Base-by-base conservation (phyloP, 106 monocot species). In the Alisma plantagoaquatica region DNA sequence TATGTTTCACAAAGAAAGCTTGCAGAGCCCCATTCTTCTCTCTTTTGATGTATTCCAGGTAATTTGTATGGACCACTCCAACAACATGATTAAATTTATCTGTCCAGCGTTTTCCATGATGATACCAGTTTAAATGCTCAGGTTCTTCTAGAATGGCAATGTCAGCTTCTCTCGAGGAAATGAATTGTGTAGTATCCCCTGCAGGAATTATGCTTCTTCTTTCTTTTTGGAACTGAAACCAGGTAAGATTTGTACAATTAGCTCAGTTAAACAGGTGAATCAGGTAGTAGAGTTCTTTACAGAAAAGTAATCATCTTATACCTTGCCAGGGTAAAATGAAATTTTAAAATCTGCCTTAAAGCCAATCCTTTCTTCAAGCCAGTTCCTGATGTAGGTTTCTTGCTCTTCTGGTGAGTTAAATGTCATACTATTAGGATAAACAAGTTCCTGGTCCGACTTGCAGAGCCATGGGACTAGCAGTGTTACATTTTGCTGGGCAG, bases 111-210 rank as follows among this genome's bases (percentile, higher is more conserved):
- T 71, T 85, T 9, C 98, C 98, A 73, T 99, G 98, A 70, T 99
- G 86, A 57, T 99, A 99, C 98, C 98, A 99, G 69, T 99, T 99
- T 53, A 99, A 69, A 70, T 99, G 98, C 65, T 99, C 98, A 16
- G 98, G 90, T 61, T 99, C 90, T 72, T 99, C 98, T 12, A 99
- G 52, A 69, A 99, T 91, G 10, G 98, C 98, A 57, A 99, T 90
- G 56, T 99, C 98, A 70, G 90, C 98, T 70, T 82, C 90, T 59
- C 68, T 79, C 24, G 90, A 69, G 30, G 85, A 49, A 70, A 99
- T 85, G 51, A 99, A 99, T 53, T 82, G 75, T 59, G 98, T 73
- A 29, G 98, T 91, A 62, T 99, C 98, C 2, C 98, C 98, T 35
- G 79, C 82, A 71, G 98, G 98, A 62, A 99, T 76, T 44, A 99